Base-by-base conservation (phyloP, 2,329 filamentous ascomycete genomes). In the Lachnellula cervina region DNA sequence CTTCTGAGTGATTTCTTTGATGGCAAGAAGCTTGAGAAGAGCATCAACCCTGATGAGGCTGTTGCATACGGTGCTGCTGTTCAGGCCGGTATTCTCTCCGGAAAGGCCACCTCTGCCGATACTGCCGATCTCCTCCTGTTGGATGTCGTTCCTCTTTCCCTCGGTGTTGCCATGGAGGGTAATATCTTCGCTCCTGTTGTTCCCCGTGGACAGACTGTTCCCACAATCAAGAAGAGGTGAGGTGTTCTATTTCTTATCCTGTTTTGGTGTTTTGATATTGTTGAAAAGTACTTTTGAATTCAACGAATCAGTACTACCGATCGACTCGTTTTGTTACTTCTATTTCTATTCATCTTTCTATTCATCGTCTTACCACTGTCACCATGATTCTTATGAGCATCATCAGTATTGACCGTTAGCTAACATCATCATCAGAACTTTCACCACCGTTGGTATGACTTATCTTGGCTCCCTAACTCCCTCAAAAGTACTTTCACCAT, bases 21-120 rank as follows among this genome's bases (percentile, higher is more conserved):
- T 75, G 92, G 92, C 78, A 99, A 99, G 90, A 97, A 99, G 88
- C 90, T 97, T 66, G 93, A 97, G 86, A 97, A 97, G 84, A 94
- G 89, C 82, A 97, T 97, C 82, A 99, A 99, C 86, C 94, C 94
- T 70, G 94, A 99, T 73, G 94, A 99, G 83, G 94, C 94, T 68
- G 94, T 99, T 71, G 94, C 94, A 69, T 97, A 97, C 79, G 94
- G 94, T 86, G 94, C 94, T 65, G 94, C 94, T 69, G 93, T 99
- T 61, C 94, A 99, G 81, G 94, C 94, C 66, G 94, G 92, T 86
- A 97, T 99, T 74, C 87, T 99, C 64, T 97, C 93, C 58, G 94
- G 94, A 74, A 96, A 97, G 87, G 94, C 94, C 68, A 94, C 90
- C 65, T 96, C 91, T 49, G 90, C 90, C 68, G 94, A 97, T 72